Conservation (phyloP, 1,139 yeast species). For the Kodamaea fungicola region DNA sequence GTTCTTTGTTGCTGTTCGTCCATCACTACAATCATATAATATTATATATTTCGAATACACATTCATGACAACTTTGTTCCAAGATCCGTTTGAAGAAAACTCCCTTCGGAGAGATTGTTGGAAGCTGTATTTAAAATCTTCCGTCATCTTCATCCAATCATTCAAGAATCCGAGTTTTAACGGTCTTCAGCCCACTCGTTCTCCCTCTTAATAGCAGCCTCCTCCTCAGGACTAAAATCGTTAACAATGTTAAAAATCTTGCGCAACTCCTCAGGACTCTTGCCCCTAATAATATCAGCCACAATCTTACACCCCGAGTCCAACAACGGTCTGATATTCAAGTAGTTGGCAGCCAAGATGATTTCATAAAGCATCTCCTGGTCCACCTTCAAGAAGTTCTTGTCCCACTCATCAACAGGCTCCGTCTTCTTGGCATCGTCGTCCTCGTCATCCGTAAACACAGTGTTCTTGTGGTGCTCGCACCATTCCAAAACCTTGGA, state of each 20-base stretch:
- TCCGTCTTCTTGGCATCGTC: constrained; percentile 75
- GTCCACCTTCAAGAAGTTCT: constrained; percentile 90
- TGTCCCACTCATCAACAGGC: constrained; percentile 95
- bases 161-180: too few relatives aligned
- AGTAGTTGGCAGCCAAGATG: constrained; percentile 90
- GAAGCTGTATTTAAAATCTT: too few relatives aligned
- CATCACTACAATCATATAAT: too few relatives aligned
- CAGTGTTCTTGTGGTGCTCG: constrained; percentile 88
- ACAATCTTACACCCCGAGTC: constrained; percentile 97
- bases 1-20: too few relatives aligned
- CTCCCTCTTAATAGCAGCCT: constrained; percentile 94
- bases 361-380: constrained; percentile 98
- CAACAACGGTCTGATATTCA: constrained; percentile 87
- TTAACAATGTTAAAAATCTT: constrained; percentile 93
- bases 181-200: constrained; percentile 99
- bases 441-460: constrained; percentile 67
- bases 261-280: constrained; percentile 94
- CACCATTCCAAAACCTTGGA: constrained; percentile 96
- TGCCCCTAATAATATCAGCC: constrained; percentile 97
- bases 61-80: too few relatives aligned
- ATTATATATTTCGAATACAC: too few relatives aligned
- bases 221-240: constrained; percentile 97
- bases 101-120: too few relatives aligned
- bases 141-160: too few relatives aligned
- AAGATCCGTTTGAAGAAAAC: too few relatives aligned